A percentile compares a stretch with the other conserved stretches of the same genome.
These are phyloP conservation scores for Vigna radiata DNA, from an alignment of 306 rosid species.

Conservation along the genomic window DNA sequence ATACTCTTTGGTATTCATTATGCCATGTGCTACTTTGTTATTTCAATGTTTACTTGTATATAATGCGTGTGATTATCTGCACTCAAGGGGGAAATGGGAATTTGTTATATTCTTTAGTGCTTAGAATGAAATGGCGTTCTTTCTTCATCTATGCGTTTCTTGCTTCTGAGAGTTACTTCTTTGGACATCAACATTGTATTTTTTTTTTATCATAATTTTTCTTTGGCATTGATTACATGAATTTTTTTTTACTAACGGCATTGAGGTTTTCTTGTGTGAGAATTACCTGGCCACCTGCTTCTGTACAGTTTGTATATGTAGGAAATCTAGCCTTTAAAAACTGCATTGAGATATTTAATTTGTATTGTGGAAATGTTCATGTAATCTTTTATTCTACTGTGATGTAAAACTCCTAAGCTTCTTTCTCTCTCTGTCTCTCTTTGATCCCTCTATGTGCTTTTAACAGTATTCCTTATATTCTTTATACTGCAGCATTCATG, in stretches of 20 bases:
- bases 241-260: background rate
- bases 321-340: background rate
- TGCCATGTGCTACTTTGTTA: background rate
- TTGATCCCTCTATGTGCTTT: background rate
- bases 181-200: background rate
- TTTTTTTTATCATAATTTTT: too few relatives aligned
- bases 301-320: too few relatives aligned
- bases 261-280: background rate
- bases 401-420: background rate
- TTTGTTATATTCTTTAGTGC: background rate
- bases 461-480: background rate
- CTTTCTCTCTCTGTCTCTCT: too few relatives aligned
- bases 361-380: background rate
- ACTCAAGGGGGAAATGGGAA: background rate
- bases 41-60: background rate
- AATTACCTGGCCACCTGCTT: background rate
- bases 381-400: background rate
- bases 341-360: background rate
- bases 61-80: background rate
- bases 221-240: background rate
- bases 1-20: background rate
- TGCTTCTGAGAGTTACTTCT: background rate
- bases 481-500: conserved; percentile 64
- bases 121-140: background rate
- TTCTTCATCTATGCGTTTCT: background rate